These are phyloP conservation scores for Carex kokanica DNA, from an alignment of 176 grass and related monocot genomes.

Conservation along the genomic window DNA sequence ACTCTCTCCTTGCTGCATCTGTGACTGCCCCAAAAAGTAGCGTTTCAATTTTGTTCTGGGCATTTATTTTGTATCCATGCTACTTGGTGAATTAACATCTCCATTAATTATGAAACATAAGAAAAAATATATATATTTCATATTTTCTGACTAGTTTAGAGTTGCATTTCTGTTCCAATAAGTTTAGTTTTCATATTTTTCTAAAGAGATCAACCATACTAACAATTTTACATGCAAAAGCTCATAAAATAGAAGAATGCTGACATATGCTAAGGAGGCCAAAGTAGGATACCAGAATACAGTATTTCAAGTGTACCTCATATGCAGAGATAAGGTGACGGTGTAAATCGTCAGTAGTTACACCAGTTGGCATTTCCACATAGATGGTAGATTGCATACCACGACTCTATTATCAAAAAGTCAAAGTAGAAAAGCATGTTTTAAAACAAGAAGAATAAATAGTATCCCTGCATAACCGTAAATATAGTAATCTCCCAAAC, in stretches of 20 bases:
- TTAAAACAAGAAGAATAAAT: background rate
- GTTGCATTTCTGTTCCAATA: background rate
- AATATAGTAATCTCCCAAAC: slow-evolving; percentile 1
- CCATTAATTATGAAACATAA: background rate
- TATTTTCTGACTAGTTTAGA: background rate
- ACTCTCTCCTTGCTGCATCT: no score
- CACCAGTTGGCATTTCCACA: slow-evolving; percentile 77
- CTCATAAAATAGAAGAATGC: background rate
- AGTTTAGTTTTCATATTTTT: background rate
- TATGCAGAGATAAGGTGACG: slow-evolving; percentile 72
- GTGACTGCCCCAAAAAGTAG: background rate
- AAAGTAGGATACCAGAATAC: background rate
- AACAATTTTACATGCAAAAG: background rate
- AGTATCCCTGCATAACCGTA: background rate
- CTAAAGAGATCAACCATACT: background rate
- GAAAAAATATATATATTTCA: background rate
- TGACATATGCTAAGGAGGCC: background rate
- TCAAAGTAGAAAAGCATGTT: background rate
- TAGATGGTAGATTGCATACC: slow-evolving; percentile 96
- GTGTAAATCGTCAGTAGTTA: slow-evolving; percentile 66
- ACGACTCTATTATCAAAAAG: slow-evolving; percentile 56
- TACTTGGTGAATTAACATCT: background rate
- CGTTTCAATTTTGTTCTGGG: background rate
- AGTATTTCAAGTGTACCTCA: slow-evolving; percentile 41
- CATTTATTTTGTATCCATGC: background rate